Base-by-base conservation (phyloP, 2,329 filamentous ascomycete genomes). In the Xylaria arbuscula region DNA sequence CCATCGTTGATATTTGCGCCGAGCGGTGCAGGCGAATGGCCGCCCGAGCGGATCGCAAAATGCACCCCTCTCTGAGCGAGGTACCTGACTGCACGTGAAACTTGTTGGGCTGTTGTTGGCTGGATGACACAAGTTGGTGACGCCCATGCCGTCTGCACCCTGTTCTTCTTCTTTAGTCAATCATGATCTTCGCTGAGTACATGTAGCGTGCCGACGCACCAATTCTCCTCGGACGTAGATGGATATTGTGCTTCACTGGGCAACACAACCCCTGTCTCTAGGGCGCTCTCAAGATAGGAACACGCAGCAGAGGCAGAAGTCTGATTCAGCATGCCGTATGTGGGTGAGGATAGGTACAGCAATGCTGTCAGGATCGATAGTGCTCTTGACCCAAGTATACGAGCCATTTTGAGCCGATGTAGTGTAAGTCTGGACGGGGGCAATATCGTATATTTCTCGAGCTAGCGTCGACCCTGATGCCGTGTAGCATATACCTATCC, bases 121-220 rank as follows among this genome's bases (percentile, higher is more conserved):
- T 70, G 70, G 38, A 75, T 58, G 56, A 75, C 71, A 47, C 74
- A 76, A 47, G 69, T 50, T 28, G 72, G 75, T 22, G 69, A 72
- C 17, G 70, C 72, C 73, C 72, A 76, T 17, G 72, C 71, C 7
- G 72, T 74, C 50, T 75, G 71, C 24, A 74, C 72, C 73, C 73
- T 75, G 58, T 28, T 28, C 28, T 28, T 48, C 10, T 32, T 34
- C 2, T 42, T 67, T 48, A 63, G 57, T 45, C 45, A 8, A 45
- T 58, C 15, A 48, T 61, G 28, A 57, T 51, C n/a, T 15, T 40
- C 28, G 13, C 57, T 51, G 9, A 19, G 34, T n/a, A 54, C 32
- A 24, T 38, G 48, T 64, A 51, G 19, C 51, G 17, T 40, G 1
- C 38, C 47, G 51, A 45, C 57, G 42, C 32, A 68, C 70, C 69